Base-by-base conservation (phyloP, 129 eudicot genomes). In the sunflower (Helianthus annuus) region DNA sequence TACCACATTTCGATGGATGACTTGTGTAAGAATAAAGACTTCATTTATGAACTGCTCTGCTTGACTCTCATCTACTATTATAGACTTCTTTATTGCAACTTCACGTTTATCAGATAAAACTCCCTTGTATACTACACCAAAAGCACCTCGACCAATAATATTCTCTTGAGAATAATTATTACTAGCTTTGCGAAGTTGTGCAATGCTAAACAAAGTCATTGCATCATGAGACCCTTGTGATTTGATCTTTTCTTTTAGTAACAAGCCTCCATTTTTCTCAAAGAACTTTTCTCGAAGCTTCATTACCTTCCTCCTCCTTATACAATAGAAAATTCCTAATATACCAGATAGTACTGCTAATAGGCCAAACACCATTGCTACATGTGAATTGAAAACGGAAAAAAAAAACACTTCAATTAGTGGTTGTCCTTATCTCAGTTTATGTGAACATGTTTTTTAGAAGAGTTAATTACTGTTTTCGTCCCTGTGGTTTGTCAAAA, bases 21-120 rank as follows among this genome's bases (percentile, higher is more conserved):
- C 60, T 9, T 54, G 60, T 17, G 60, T 54, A 16, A 54, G 60
- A 32, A 54, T 54, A 12, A 54, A 7, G 1, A 54, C 60, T 54
- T 54, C 60, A 17, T 54, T 54, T 54, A 57, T 57, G 6, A 57
- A 57, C n/a, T 57, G 63, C 63, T 57, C 63, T 57, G 63, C 63
- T 27, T 57, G 63, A n/a, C 39, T 57, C 4, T 7, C 63, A 57
- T 57, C 63, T 6, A 57, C 15, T 24, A 57, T 22, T 57, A 19
- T 57, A 24, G 63, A 57, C 14, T 24, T 57, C 38, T 57, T 57
- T 22, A 57, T 57, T 3, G 63, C 63, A 24, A 57, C 63, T 57
- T 24, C 39, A 57, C 39, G 63, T 2, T 57, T 57, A 57, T 57
- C 39, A 3, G 38, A 57, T 39, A 57, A 57, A 57, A 24, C 39